Evolutionary conservation across 176 grass and related monocot species (phyloP).

Genomic region (Melocanna baccifera): DNA sequence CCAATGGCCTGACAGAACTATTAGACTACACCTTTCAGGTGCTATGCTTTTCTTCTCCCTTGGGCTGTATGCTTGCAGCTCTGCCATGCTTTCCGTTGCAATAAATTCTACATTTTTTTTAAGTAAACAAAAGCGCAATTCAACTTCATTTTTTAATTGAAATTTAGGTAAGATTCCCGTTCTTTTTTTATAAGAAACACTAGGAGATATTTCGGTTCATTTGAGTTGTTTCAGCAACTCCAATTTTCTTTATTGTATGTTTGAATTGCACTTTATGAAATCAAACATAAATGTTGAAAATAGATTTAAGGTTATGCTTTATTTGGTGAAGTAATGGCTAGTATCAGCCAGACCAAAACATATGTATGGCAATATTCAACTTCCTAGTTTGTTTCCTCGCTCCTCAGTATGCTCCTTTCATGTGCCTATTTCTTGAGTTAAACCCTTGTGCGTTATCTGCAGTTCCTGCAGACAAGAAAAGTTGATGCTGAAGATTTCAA

Average conservation of each 20-base stretch:
- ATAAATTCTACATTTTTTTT: background rate
- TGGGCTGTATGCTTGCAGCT: slow-evolving; percentile 1
- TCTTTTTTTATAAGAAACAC: background rate
- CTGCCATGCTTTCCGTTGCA: background rate
- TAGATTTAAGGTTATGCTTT: background rate
- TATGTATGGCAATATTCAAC: background rate
- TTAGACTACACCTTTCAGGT: background rate
- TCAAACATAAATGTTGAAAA: background rate
- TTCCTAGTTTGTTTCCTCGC: background rate
- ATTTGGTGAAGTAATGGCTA: background rate
- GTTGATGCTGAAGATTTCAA: slow-evolving; percentile 72
- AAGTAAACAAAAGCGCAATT: background rate
- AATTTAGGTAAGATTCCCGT: background rate
- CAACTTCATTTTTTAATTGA: background rate
- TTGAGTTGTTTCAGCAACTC: background rate
- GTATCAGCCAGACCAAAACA: background rate
- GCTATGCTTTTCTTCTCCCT: background rate
- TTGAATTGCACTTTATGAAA: background rate
- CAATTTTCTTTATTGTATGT: background rate
- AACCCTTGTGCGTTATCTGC: slow-evolving; percentile 32
- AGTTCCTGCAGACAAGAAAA: slow-evolving; percentile 66
- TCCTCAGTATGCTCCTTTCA: background rate
- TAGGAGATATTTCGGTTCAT: background rate
- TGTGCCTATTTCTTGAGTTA: background rate
- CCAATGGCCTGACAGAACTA: background rate